Base-by-base conservation (phyloP, 2,329 filamentous ascomycete genomes). In the Calonectria leucothoes region DNA sequence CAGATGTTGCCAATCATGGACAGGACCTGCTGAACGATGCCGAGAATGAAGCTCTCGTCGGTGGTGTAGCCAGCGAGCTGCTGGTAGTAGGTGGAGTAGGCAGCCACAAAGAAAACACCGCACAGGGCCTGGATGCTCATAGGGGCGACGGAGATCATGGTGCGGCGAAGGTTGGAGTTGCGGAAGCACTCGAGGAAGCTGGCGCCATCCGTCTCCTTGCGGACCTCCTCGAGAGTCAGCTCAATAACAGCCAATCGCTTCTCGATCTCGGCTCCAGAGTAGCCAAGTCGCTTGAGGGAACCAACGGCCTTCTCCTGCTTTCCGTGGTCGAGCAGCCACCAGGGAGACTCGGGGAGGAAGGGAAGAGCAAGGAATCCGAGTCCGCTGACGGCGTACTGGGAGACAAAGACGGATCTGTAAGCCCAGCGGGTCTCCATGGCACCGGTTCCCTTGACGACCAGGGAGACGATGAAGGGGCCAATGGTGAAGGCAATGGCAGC, bases 131-230 rank as follows among this genome's bases (percentile, higher is more conserved):
- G 73, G 57, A 76, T 76, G 69, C 69, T 69, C 73, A 77, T 71
- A 37, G 75, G 75, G 23, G 69, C 73, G 39, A 77, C 61, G n/a
- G 74, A 76, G 39, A 77, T 75, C 51, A 77, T 73, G 51, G 76
- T 77, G 11, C 76, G 75, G 15, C 75, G 71, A 11, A 77, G 45
- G 70, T 77, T 76, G 49, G 75, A 74, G 61, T 75, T 75, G 42
- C 76, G 75, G 73, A 77, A 77, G 65, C 76, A 77, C 49, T 77
- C 75, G 6, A 76, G 4, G 68, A 66, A 77, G 59, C 71, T 74
- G 12, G 61, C 75, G 3, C 75, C 75, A 2, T 74, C 71, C 2
- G 75, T 76, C 66, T 76, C 75, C 42, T 74, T 65, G 48, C 65
- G 64, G 39, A 76, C 59, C 49, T 76, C 75, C 14, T 70, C 61